Conservation (phyloP, 106 monocot genomes). For the Alisma plantagoaquatica region DNA sequence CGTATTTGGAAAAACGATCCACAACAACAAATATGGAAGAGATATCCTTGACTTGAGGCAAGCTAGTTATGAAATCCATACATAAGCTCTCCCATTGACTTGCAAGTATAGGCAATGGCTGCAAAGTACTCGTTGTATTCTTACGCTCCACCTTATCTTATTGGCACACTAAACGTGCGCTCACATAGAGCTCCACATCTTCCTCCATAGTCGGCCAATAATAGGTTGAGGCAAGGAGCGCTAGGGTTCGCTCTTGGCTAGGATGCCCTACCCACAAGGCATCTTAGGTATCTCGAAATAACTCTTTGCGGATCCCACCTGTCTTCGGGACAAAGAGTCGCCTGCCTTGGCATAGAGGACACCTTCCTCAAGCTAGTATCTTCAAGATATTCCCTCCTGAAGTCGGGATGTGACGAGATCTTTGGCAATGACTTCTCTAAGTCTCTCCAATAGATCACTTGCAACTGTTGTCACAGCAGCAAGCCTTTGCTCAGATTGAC, state of each 20-base stretch:
- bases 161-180: neutral
- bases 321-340: neutral
- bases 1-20: conserved; percentile 9
- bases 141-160: neutral
- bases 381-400: neutral
- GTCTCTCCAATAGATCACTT: neutral
- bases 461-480: no score
- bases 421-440: neutral
- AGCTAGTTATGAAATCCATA: conserved; percentile 3
- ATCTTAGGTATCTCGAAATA: neutral
- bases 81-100: conserved; percentile 5
- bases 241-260: neutral
- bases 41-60: neutral
- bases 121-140: neutral
- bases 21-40: neutral
- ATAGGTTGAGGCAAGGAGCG: neutral
- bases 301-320: neutral
- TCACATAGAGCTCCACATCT: neutral
- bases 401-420: neutral
- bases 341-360: neutral
- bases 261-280: neutral
- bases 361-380: neutral
- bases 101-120: neutral
- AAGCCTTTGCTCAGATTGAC: neutral
- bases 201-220: conserved; percentile 1